Percentiles rank a stretch among this genome's conserved stretches.
phyloP scores from a whole-genome alignment of 345 rosid species.

The Eucalyptus erythrocorys region DNA sequence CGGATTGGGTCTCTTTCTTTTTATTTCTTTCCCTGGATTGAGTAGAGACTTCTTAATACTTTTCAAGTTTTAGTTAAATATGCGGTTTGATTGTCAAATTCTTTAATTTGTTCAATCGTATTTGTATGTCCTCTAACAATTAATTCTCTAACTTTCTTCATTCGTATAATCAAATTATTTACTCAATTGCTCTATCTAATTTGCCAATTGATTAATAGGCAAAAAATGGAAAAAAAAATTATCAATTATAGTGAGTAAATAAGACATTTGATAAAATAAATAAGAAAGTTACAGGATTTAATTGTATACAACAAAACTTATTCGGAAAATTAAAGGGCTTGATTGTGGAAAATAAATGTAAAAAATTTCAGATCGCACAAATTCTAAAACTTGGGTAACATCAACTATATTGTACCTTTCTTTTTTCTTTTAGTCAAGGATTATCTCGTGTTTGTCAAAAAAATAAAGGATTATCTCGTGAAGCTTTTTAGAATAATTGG shows the following conservation, averaged over 20 bases:
- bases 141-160: neutral
- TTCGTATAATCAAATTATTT: neutral
- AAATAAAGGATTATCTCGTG: neutral
- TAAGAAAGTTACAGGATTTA: neutral
- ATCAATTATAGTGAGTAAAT: neutral
- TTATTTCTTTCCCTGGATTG: neutral
- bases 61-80: neutral
- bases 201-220: fast-evolving
- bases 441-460: neutral
- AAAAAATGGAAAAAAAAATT: neutral
- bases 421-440: neutral
- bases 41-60: neutral
- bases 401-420: fast-evolving
- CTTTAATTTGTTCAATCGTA: too few species aligned
- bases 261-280: neutral
- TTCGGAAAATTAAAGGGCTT: fast-evolving
- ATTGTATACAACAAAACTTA: neutral
- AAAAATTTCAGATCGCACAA: neutral
- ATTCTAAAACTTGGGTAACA: neutral
- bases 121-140: neutral
- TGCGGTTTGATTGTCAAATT: neutral
- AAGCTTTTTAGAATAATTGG: neutral
- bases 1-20: neutral
- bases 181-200: neutral
- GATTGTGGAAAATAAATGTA: fast-evolving